These are phyloP conservation scores for Monascus ruber DNA, from an alignment of 2,329 filamentous ascomycete genomes.

Conservation along the genomic window DNA sequence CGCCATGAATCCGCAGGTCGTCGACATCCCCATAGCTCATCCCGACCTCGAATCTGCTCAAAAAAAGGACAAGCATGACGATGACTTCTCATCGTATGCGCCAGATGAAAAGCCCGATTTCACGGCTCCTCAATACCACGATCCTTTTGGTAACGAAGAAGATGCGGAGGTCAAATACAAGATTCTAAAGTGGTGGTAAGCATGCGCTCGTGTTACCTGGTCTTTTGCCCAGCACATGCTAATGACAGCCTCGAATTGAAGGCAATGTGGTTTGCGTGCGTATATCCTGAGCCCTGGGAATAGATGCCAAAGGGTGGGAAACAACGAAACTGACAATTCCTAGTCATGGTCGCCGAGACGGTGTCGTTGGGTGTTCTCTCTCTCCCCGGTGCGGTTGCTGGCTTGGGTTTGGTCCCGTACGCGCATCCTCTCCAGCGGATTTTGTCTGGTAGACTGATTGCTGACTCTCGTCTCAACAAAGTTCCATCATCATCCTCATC, in stretches of 20 bases:
- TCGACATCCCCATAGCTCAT: not conserved
- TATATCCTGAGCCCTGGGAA: not conserved
- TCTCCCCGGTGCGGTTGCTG: conserved; percentile 42
- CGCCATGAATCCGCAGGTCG: too few relatives aligned
- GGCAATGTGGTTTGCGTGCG: conserved; percentile 34
- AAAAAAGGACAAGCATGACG: not conserved
- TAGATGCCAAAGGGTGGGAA: too few relatives aligned
- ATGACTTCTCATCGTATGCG: not conserved
- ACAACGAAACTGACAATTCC: not conserved
- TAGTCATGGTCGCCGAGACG: conserved; percentile 49
- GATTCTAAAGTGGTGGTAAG: conserved; percentile 37
- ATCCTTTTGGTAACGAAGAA: conserved; percentile 32
- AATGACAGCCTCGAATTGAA: conserved; percentile 4
- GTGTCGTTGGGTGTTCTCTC: conserved; percentile 47
- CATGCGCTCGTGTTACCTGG: not conserved
- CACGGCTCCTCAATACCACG: conserved; percentile 12
- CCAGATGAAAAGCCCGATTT: conserved; percentile 12
- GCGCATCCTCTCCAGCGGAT: not conserved
- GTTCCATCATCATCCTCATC: conserved; percentile 43
- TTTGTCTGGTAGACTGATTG: not conserved
- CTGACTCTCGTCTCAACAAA: conserved; percentile 6
- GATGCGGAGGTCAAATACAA: conserved; percentile 39
- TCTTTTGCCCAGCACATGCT: too few relatives aligned
- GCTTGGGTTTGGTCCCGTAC: conserved; percentile 41
- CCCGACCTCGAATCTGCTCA: not conserved